Evolutionary conservation across 345 rosid genomes (phyloP).

Genomic region (Microthlaspi erraticum): DNA sequence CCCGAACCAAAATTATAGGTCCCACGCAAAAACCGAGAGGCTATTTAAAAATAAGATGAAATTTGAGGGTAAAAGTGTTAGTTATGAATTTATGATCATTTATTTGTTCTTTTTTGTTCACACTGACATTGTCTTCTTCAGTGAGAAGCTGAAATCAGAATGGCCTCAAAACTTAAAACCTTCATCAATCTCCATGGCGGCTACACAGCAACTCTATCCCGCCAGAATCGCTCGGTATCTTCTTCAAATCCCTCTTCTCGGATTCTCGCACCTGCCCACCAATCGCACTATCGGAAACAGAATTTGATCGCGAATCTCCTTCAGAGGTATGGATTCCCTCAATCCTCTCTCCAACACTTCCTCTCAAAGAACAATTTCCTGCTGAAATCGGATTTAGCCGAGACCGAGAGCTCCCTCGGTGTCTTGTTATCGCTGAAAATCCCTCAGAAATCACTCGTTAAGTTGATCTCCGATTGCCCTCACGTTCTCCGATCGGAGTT

Average conservation of each 20-base stretch:
- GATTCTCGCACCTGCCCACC: slow-evolving; percentile 20
- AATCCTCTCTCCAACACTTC: slow-evolving; percentile 56
- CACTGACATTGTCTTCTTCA: slow-evolving; percentile 26
- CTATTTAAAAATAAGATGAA: not conserved
- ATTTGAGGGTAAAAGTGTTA: not conserved
- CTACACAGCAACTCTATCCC: slow-evolving; percentile 10
- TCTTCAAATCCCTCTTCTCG: slow-evolving; percentile 33
- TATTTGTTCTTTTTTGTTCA: not conserved
- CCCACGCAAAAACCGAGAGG: too few relatives aligned
- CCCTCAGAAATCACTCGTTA: slow-evolving; percentile 58
- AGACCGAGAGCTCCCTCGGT: slow-evolving; percentile 60
- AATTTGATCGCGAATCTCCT: slow-evolving; percentile 65
- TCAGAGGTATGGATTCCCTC: slow-evolving; percentile 70
- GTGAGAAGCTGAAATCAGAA: slow-evolving; percentile 6
- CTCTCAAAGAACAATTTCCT: slow-evolving; percentile 52
- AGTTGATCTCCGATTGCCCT: slow-evolving; percentile 66
- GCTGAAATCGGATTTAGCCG: slow-evolving; percentile 49
- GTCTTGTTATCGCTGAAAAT: slow-evolving; percentile 61
- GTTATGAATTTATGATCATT: not conserved
- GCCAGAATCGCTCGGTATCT: slow-evolving; percentile 39
- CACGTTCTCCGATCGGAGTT: slow-evolving; percentile 62
- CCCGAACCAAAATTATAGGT: too few relatives aligned
- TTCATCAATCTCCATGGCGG: slow-evolving; percentile 22
- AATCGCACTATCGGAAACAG: slow-evolving; percentile 51
- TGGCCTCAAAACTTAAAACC: slow-evolving; percentile 32